Base-by-base conservation (phyloP, 768 basidiomycete genomes). In the Leccinum uliginosum region DNA sequence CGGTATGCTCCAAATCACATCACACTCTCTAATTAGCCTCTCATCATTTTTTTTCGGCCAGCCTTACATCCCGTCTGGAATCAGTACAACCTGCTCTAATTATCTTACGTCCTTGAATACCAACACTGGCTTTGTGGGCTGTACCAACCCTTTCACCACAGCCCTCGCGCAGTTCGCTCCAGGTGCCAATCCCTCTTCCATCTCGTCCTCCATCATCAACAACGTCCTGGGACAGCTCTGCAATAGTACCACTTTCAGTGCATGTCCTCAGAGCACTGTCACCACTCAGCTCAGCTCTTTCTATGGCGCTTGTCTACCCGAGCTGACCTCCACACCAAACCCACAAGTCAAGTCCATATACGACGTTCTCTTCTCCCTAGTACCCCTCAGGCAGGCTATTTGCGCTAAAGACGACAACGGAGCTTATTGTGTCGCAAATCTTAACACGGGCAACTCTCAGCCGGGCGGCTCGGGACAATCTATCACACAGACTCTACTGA, bases 391-490 rank as follows among this genome's bases (percentile, higher is more conserved):
- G 59, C 62, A 69, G 6, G 86, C 93, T 26, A 67, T 91, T 29
- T 98, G 95, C 75, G 62, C 86, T 47, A 89, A 91, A 79, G 83
- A 89, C 65, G 83, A 85, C 65, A 75, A 65, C 48, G 86, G 83
- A 30, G 74, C 78, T 38, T 97, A 80, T 74, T 98, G 96, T 67
- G 80, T 83, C 27, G 70, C 79, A 55, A 64, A 81, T 29, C 73
- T 83, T 32, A 62, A 62, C 49, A 62, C 67, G 5, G 62, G 69
- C 58, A 51, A 32, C 30, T 32, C 1, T 27, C 53, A 59, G n/a
- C 23, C 57, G 21, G 66, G 46, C 29, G 59, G 57, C 27, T 50
- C 57, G 7, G 15, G 12, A 15, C 15, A 44, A 19, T 58, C 69
- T 8, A n/a, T 35, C 4, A 29, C 55, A 19, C 65, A 65, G 52